Evolutionary conservation across 306 rosid species (phyloP), one percentile per base, ranked within the genome.

Genomic region (Ziziphus jujuba): DNA sequence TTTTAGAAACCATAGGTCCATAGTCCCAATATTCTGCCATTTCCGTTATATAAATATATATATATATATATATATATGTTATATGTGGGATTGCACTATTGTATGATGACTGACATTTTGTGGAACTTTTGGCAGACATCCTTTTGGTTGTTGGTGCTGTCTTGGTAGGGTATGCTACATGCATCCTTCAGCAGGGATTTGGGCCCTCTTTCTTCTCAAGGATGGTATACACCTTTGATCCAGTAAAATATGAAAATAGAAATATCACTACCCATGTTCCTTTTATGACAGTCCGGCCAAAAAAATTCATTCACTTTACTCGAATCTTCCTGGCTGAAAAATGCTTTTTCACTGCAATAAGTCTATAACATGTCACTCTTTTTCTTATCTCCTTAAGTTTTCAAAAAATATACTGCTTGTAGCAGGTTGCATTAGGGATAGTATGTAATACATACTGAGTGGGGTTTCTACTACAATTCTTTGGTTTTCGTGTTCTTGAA

Each of bases 121-220:
- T 63, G 71, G 35, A 59, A 50, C 64, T 71, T 86, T 74, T 72
- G 83, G 84, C 92, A 93, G 99, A 93, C 80, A 66, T 90, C 77
- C 92, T 91, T 43, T 85, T 89, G 80, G 91, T 90, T 69, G 72
- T 93, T 49, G 99, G 96, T 59, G 96, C 97, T 43, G 81, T 90
- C 71, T 53, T 93, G 62, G 72, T 85, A 38, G 99, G 97, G 63
- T 93, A 93, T 73, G 96, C 87, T 47, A 88, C 95, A 34, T 90
- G 91, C 84, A 82, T 88, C 80, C 87, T 93, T 77, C 91, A 88
- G 80, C 97, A 86, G 79, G 99, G 99, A 58, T 80, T 81, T 47
- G 95, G 92, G 59, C 74, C 96, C 20, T 73, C 95, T 60, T 81
- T 87, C 80, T 77, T 82, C 71, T 68, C 85, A 7, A 79, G 70